Evolutionary conservation across 2,329 filamentous ascomycete genomes (phyloP).

Genomic region (Elsinoe arachidis): DNA sequence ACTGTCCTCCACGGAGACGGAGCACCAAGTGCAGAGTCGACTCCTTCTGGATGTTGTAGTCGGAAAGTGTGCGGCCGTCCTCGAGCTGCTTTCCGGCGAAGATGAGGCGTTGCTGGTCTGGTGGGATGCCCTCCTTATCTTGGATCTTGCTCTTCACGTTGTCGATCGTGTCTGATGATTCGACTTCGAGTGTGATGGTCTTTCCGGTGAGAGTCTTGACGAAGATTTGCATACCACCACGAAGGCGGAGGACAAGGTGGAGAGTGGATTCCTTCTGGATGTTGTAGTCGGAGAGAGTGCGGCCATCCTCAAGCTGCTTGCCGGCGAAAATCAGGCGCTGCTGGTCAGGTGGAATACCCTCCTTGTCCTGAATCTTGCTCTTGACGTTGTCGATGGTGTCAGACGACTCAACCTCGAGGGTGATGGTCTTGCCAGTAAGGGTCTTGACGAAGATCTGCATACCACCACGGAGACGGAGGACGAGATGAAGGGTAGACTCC

Average conservation of each 20-base stretch:
- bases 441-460: conserved; percentile 54
- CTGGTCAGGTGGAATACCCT: conserved; percentile 87
- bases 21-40: conserved; percentile 57
- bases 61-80: conserved; percentile 74
- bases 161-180: conserved; percentile 97
- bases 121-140: conserved; percentile 96
- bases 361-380: conserved; percentile 72
- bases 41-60: conserved; percentile 79
- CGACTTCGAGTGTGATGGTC: conserved; percentile 98
- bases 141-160: conserved; percentile 99
- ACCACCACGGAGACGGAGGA: conserved; percentile 53
- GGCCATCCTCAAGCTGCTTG: conserved; percentile 87
- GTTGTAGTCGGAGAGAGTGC: conserved; percentile 90
- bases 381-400: conserved; percentile 95
- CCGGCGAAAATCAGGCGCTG: conserved; percentile 90
- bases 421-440: conserved; percentile 81
- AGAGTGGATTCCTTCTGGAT: conserved; percentile 87
- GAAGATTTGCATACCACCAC: conserved; percentile 76
- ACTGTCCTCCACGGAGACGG: conserved; percentile 49
- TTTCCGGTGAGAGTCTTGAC: conserved; percentile 99
- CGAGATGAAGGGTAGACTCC: conserved; percentile 58
- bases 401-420: conserved; percentile 77
- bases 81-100: conserved; percentile 94
- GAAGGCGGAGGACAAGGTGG: conserved; percentile 89
- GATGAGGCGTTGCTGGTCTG: conserved; percentile 90